Evolutionary conservation across 306 rosid genomes (phyloP).

Genomic region (Delonix regia): DNA sequence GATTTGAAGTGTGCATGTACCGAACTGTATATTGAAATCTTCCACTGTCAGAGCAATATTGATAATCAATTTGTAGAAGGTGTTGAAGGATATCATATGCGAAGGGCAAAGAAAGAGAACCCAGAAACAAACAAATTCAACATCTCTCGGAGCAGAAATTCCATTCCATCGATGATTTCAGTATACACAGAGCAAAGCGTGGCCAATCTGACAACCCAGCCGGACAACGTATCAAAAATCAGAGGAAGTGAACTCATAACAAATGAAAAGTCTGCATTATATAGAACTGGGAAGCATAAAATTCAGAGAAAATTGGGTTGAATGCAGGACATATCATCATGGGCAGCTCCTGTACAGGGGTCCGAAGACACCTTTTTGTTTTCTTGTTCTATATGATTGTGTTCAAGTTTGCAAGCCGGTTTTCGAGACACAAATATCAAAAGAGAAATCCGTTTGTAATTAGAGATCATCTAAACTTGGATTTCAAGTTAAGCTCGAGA

Average conservation of each 20-base stretch:
- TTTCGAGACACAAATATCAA: background rate
- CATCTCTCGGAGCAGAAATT: conserved; percentile 41
- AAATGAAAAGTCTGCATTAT: background rate
- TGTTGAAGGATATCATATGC: conserved; percentile 28
- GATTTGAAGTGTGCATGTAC: background rate
- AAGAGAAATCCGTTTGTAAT: background rate
- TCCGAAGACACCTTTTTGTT: background rate
- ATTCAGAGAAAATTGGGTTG: conserved; percentile 53
- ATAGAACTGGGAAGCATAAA: conserved; percentile 44
- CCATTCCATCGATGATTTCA: conserved; percentile 49
- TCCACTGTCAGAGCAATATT: background rate
- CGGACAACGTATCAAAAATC: conserved; percentile 27
- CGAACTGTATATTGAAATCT: conserved; percentile 2
- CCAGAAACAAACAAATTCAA: conserved; percentile 25
- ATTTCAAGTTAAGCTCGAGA: background rate
- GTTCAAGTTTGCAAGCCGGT: background rate
- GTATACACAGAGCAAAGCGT: conserved; percentile 52
- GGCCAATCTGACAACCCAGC: conserved; percentile 73
- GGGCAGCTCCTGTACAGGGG: conserved; percentile 32
- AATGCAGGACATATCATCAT: conserved; percentile 52
- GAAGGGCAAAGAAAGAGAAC: conserved; percentile 38
- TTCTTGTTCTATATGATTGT: background rate
- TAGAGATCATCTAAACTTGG: background rate
- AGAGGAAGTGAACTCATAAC: conserved; percentile 27
- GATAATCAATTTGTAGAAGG: conserved; percentile 34